A percentile compares a stretch with the other conserved stretches of the same genome.
Evolutionary conservation across 345 rosid species (phyloP).

Genomic region (Toxicodendron radicans): DNA sequence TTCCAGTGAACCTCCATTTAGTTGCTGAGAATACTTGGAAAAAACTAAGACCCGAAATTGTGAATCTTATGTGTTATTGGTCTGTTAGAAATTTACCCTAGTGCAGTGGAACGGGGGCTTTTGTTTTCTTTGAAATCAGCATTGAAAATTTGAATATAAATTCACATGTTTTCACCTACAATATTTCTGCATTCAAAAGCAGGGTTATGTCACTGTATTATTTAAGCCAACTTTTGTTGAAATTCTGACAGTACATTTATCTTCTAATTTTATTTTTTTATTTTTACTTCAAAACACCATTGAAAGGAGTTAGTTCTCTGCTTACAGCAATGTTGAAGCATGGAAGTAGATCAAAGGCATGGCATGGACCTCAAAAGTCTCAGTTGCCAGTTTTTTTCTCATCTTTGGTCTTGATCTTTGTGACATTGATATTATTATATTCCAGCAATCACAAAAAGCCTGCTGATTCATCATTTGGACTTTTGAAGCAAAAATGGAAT

Average conservation of each 20-base stretch:
- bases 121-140: not conserved
- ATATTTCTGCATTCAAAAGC: not conserved
- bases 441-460: conserved; percentile 28
- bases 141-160: not conserved
- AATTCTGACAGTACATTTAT: conserved; percentile 6
- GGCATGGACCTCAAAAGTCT: conserved; percentile 36
- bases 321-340: conserved; percentile 63
- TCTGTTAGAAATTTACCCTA: not conserved
- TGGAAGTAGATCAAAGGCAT: conserved; percentile 40
- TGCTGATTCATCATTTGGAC: conserved; percentile 19
- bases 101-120: not conserved
- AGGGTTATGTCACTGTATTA: not conserved
- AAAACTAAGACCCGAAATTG: not conserved
- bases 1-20: not conserved
- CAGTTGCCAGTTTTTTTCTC: conserved; percentile 27
- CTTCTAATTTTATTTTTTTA: not conserved
- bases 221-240: not conserved
- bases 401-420: conserved; percentile 31
- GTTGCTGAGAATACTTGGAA: not conserved
- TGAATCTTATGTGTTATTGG: not conserved
- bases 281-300: not conserved
- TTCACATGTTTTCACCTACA: not conserved
- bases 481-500: conserved; percentile 34
- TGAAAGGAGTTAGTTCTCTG: conserved; percentile 4
- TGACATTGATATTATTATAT: conserved; percentile 34